Percentiles rank a stretch among this genome's conserved stretches.
phyloP scores from a whole-genome alignment of 106 monocot species.

The Acanthochlamys bracteata region DNA sequence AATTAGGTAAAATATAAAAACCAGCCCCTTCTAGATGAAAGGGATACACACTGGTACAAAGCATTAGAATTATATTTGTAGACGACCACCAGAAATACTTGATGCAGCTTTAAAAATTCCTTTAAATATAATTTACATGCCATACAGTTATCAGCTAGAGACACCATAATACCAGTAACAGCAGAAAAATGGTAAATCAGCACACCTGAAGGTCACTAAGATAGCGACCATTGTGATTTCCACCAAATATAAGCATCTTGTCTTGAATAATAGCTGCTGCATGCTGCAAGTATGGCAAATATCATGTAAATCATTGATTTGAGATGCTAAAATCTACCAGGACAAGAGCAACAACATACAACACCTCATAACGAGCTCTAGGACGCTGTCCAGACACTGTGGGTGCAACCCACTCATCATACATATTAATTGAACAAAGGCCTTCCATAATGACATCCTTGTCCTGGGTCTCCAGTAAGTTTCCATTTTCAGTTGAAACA shows the following conservation, averaged over 20 bases:
- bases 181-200: too few relatives aligned
- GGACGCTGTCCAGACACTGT: slow-evolving; percentile 72
- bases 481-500: slow-evolving; percentile 68
- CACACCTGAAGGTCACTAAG: slow-evolving; percentile 91
- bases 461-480: slow-evolving; percentile 54
- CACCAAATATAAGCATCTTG: slow-evolving; percentile 95
- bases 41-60: too few relatives aligned
- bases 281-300: slow-evolving; percentile 37
- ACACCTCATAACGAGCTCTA: slow-evolving; percentile 83
- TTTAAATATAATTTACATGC: too few relatives aligned
- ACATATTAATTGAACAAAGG: slow-evolving; percentile 56
- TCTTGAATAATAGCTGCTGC: slow-evolving; percentile 86
- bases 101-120: too few relatives aligned
- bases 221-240: slow-evolving; percentile 97
- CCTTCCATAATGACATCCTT: slow-evolving; percentile 80
- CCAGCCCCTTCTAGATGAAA: too few relatives aligned
- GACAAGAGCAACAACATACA: background rate
- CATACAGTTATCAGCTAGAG: too few relatives aligned
- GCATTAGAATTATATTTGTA: too few relatives aligned
- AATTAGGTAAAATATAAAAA: too few relatives aligned
- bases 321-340: background rate
- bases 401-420: slow-evolving; percentile 85
- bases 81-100: too few relatives aligned
- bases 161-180: too few relatives aligned
- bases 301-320: background rate